Percentiles rank a stretch among this genome's conserved stretches.
Evolutionary conservation across 1,284 basidiomycete genomes (phyloP).

Genomic region (Puccinia triticina): DNA sequence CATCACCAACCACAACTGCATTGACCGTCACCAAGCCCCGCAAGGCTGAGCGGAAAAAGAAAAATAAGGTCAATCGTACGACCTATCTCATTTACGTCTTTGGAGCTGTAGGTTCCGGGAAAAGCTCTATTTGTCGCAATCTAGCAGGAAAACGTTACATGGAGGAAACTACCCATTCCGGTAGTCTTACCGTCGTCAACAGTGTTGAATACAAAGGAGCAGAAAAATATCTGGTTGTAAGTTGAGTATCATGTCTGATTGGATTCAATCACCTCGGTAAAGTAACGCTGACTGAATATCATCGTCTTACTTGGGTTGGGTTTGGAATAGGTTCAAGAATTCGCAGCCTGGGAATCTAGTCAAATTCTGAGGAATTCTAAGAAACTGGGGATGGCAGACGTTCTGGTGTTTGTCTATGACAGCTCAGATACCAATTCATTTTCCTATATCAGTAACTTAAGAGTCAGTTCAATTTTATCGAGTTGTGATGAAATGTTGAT

Average conservation of each 20-base stretch:
- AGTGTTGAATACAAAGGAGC: constrained; percentile 90
- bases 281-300: constrained; percentile 5
- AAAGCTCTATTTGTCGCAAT: constrained; percentile 80
- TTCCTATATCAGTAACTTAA: constrained; percentile 93
- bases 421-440: constrained; percentile 98
- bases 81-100: constrained; percentile 91
- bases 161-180: constrained; percentile 28
- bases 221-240: constrained; percentile 92
- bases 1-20: constrained; percentile 63
- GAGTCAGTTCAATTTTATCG: constrained; percentile 66
- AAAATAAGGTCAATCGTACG: constrained; percentile 79
- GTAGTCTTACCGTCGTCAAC: constrained; percentile 76
- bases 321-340: constrained; percentile 79
- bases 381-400: constrained; percentile 88
- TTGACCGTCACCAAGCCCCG: constrained; percentile 68
- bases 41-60: constrained; percentile 74
- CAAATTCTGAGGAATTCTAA: constrained; percentile 85
- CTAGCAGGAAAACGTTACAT: constrained; percentile 68
- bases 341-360: constrained; percentile 90
- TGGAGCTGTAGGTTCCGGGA: constrained; percentile 93
- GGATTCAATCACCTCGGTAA: not conserved
- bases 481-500: not conserved
- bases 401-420: constrained; percentile 94
- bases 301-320: not conserved
- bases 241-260: constrained; percentile 57